Base-by-base conservation (phyloP, 306 rosid genomes). In the Carpinus fangiana region DNA sequence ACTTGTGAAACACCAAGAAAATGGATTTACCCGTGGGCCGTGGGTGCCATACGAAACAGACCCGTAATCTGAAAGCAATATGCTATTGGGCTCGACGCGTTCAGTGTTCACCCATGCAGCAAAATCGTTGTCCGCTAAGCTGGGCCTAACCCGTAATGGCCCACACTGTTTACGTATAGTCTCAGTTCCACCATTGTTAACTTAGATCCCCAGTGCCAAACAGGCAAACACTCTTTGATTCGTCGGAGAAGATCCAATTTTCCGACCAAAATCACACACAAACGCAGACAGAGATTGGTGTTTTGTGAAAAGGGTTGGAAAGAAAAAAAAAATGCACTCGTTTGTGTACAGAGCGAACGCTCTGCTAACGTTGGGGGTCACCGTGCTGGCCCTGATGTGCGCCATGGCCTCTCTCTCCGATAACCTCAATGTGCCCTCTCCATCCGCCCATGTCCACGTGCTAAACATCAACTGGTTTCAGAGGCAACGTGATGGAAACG, bases 401-500 rank as follows among this genome's bases (percentile, higher is more conserved):
- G 91, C 89, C 74, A 84, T 92, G 82, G 97, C 98, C 8, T 92
- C 98, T 56, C 9, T 92, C 20, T 84, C 92, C 5, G 98, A 95
- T 71, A 88, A 90, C 75, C 84, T 92, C 85, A 92, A 87, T 76
- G 67, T 78, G 53, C 96, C 95, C 34, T 26, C 96, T 62, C 92
- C 97, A 74, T 78, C 90, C 2, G 83, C 93, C 4, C 86, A 88
- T 85, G 91, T 95, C 86, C 90, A 92, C 96, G 97, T 93, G 0
- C 75, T 90, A 86, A 90, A 88, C 50, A 82, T 91, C 73, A 90
- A 91, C 76, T 95, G 97, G 99, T 93, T 93, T 75, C 96, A 87
- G 89, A 91, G 89, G 90, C 99, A 93, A 85, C 91, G 90, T 16
- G 83, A 86, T 72, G 97, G 97, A 79, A 89, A 95, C 70, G 98